Evolutionary conservation across 345 rosid species (phyloP), one percentile per base, ranked within the genome.

Genomic region (Populus nigra): DNA sequence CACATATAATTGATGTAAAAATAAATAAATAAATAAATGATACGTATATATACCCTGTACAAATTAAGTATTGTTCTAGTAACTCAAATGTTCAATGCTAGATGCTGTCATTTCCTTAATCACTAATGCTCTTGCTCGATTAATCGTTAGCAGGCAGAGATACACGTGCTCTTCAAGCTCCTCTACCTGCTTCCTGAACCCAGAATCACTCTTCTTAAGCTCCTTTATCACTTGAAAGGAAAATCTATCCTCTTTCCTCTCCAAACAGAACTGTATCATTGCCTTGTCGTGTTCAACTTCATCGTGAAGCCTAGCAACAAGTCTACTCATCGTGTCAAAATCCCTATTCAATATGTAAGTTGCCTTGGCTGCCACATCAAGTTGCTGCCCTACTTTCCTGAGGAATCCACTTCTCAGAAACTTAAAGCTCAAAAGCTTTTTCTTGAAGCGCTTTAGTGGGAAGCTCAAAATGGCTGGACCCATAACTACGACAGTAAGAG

Each of bases 121-220:
- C 9, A 84, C 87, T 22, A 81, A 73, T 17, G 80, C 72, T 77
- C 90, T 86, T 38, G 87, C 87, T 75, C 85, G 69, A 45, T 88
- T 86, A 43, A 88, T 86, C 1, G 85, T 84, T 10, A 88, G 73
- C 69, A 84, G 85, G 74, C 86, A 88, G 77, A 88, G 76, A 47
- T 65, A 86, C 15, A 86, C 78, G 73, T 82, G 87, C 68, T 88
- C 88, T 83, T 84, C 84, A 70, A 86, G 85, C 78, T 84, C 90
- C 59, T 86, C 81, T 15, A 83, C 78, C 57, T 76, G 87, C 72
- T 83, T 84, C 73, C 83, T 78, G 38, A 88, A 79, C 55, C 81
- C 85, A 63, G 33, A 31, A 45, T 76, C 77, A 69, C 72, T 79
- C 73, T 83, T 88, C 81, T 81, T 81, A 10, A 88, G 39, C 81